These are phyloP conservation scores for Phytophthora pini DNA, from an alignment of 352 stramenopile genomes.

Conservation along the genomic window DNA sequence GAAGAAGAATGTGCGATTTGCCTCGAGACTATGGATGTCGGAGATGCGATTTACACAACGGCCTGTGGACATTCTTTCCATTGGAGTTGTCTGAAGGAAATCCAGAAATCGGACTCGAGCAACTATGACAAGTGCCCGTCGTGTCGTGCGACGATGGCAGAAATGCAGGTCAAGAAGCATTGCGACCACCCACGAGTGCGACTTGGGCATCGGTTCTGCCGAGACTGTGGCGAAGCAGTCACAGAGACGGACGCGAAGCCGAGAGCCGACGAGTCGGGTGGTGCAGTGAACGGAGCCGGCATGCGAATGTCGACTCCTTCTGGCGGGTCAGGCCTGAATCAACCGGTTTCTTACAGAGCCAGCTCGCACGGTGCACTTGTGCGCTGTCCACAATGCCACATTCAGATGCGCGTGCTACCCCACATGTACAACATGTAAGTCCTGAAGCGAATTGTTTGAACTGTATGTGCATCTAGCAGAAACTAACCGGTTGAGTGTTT, in stretches of 20 bases:
- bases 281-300: constrained; percentile 1
- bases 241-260: constrained; percentile 75
- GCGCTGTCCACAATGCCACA: constrained; percentile 84
- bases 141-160: constrained; percentile 73
- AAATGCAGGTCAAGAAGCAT: constrained; percentile 87
- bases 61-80: constrained; percentile 88
- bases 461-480: background rate
- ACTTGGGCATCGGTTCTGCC: constrained; percentile 78
- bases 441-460: background rate
- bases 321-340: constrained; percentile 31
- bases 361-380: constrained; percentile 87
- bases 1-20: constrained; percentile 90
- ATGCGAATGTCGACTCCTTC: constrained; percentile 38
- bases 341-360: constrained; percentile 76
- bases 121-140: constrained; percentile 89
- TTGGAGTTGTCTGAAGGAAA: constrained; percentile 86
- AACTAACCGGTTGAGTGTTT: constrained; percentile 14
- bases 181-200: constrained; percentile 88
- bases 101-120: constrained; percentile 76
- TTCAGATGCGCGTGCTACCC: constrained; percentile 87
- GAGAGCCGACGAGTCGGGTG: constrained; percentile 46
- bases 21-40: constrained; percentile 80
- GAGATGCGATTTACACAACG: constrained; percentile 85
- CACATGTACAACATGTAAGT: constrained; percentile 92
- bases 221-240: constrained; percentile 71